A percentile compares a stretch with the other conserved stretches of the same genome.
Evolutionary conservation across 345 rosid genomes (phyloP).

Genomic region (Eucalyptus tenuipes): DNA sequence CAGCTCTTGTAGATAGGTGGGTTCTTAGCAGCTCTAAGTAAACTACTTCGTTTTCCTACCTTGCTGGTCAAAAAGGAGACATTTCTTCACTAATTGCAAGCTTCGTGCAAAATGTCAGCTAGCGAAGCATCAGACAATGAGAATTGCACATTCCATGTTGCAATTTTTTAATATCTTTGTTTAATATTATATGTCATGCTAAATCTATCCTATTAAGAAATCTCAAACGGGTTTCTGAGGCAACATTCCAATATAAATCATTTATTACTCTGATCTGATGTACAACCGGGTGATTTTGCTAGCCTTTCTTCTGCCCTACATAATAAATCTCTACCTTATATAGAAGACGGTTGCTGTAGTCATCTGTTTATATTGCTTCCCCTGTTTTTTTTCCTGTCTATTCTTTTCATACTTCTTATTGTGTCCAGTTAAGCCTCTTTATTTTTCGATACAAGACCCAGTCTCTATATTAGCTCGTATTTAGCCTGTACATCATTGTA

Average conservation of each 20-base stretch:
- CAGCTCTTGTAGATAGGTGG: conserved; percentile 75
- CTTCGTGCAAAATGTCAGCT: background rate
- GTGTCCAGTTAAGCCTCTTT: background rate
- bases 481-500: background rate
- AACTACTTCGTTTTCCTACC: background rate
- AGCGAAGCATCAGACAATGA: background rate
- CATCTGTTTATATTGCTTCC: background rate
- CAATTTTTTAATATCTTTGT: background rate
- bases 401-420: background rate
- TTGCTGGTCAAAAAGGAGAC: background rate
- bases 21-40: background rate
- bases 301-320: background rate
- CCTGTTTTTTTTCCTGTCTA: background rate
- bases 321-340: background rate
- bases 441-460: background rate
- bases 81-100: background rate
- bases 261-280: background rate
- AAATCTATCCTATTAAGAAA: background rate
- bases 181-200: background rate
- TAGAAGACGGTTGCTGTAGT: background rate
- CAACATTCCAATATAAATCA: background rate
- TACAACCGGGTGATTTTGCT: background rate
- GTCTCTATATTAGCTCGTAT: background rate
- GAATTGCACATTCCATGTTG: background rate
- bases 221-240: background rate